phyloP scores from a whole-genome alignment of 1,284 basidiomycete species.

The Phellopilus nigrolimitatus region DNA sequence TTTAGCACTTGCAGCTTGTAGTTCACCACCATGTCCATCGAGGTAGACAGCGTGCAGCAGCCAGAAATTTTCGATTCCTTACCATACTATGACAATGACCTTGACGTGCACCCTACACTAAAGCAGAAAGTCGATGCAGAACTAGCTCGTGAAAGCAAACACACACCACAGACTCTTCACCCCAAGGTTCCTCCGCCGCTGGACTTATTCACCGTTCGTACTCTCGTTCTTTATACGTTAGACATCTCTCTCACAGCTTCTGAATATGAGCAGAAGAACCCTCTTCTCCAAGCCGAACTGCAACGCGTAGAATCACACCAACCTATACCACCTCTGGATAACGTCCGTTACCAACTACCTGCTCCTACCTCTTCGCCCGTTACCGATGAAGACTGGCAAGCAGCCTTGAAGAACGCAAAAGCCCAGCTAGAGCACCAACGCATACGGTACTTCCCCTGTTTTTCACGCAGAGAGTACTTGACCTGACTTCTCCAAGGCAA shows the following conservation, averaged over 20 bases:
- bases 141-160: constrained; percentile 61
- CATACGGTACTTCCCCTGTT: constrained; percentile 54
- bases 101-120: constrained; percentile 70
- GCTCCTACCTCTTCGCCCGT: constrained; percentile 60
- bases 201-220: constrained; percentile 64
- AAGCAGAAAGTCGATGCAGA: constrained; percentile 71
- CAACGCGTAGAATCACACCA: constrained; percentile 68
- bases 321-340: constrained; percentile 72
- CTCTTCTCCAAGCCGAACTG: constrained; percentile 67
- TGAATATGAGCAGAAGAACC: constrained; percentile 48
- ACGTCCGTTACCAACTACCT: constrained; percentile 75
- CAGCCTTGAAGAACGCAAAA: constrained; percentile 73
- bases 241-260: constrained; percentile 13
- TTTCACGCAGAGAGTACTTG: constrained; percentile 10
- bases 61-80: constrained; percentile 68
- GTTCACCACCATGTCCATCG: constrained; percentile 20
- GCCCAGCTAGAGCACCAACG: constrained; percentile 90
- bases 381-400: constrained; percentile 74
- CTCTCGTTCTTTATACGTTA: constrained; percentile 22
- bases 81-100: constrained; percentile 93
- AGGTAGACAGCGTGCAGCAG: constrained; percentile 12
- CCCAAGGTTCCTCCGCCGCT: constrained; percentile 67
- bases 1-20: not conserved
- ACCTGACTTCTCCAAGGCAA: constrained; percentile 43
- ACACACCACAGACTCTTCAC: constrained; percentile 48